Evolutionary conservation across 805 yeast genomes (phyloP).

Genomic region (Teunomyces kruisii): DNA sequence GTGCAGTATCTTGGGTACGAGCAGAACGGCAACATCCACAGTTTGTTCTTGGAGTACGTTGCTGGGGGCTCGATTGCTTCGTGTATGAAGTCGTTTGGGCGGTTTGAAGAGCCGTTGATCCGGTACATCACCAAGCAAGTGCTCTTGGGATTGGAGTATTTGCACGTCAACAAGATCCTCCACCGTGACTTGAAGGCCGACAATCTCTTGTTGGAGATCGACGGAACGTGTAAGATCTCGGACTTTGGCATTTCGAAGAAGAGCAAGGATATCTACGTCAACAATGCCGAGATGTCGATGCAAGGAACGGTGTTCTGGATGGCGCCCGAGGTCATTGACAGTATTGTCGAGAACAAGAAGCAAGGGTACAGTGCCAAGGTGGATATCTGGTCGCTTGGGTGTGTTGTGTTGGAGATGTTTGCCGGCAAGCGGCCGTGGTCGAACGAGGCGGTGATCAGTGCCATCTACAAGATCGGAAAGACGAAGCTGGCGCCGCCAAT

Average conservation of each 20-base stretch:
- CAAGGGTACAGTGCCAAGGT: conserved; percentile 97
- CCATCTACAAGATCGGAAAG: conserved; percentile 85
- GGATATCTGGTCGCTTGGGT: conserved; percentile 97
- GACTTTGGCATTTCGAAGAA: conserved; percentile 95
- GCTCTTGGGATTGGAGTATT: conserved; percentile 78
- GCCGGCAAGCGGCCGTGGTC: conserved; percentile 99
- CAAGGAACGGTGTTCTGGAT: conserved; percentile 99
- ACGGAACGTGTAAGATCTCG: conserved; percentile 92
- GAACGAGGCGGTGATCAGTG: conserved; percentile 90
- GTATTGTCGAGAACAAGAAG: conserved; percentile 64
- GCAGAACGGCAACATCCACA: conserved; percentile 67
- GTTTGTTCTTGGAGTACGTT: conserved; percentile 89
- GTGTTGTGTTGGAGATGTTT: conserved; percentile 96
- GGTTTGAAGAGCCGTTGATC: conserved; percentile 77
- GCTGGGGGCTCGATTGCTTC: conserved; percentile 97
- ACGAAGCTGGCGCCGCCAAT: conserved; percentile 93
- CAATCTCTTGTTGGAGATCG: conserved; percentile 80
- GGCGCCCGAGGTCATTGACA: conserved; percentile 98
- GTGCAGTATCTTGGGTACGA: conserved; percentile 97
- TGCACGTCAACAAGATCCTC: conserved; percentile 82
- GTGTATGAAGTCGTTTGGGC: conserved; percentile 76
- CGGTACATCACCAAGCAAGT: conserved; percentile 76
- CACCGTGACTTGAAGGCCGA: conserved; percentile 97
- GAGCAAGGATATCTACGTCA: conserved; percentile 72
- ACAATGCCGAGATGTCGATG: conserved; percentile 95